Conservation (phyloP, 2,329 filamentous ascomycete genomes). For the Talaromyces marneffei region DNA sequence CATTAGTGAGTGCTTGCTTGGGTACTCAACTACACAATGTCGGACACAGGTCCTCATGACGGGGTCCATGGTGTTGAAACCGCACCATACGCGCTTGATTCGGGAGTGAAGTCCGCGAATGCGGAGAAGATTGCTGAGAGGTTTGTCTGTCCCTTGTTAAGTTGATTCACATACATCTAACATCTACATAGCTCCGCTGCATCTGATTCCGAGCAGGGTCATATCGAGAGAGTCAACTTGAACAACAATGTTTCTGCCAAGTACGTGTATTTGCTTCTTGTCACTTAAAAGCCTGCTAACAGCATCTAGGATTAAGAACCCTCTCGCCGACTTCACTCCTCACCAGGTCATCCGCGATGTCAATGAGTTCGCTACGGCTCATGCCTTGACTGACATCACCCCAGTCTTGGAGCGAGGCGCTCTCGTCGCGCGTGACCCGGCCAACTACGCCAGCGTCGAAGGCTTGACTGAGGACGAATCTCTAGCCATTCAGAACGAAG, state of each 20-base stretch:
- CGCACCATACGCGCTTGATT: neutral
- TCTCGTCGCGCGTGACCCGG: constrained; percentile 46
- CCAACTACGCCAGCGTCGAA: constrained; percentile 40
- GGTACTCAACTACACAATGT: neutral
- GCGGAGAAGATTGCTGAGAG: neutral
- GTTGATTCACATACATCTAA: neutral
- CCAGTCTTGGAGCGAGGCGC: constrained; percentile 44
- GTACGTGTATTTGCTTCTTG: constrained; percentile 16
- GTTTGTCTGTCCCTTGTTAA: neutral
- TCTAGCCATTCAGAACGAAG: constrained; percentile 41
- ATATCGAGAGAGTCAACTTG: constrained; percentile 21
- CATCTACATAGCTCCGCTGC: neutral
- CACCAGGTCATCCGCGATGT: constrained; percentile 37
- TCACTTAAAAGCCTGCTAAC: neutral
- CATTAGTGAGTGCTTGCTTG: neutral
- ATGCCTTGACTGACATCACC: constrained; percentile 37
- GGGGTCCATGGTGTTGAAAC: neutral
- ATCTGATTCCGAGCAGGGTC: constrained; percentile 15
- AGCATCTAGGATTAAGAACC: constrained; percentile 41
- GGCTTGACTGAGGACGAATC: constrained; percentile 40
- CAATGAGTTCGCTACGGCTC: constrained; percentile 37
- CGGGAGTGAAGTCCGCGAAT: neutral
- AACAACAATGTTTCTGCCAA: constrained; percentile 25
- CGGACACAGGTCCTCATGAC: neutral
- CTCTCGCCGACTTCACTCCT: constrained; percentile 38